Base-by-base conservation (phyloP, 371 early-diverging fungal species). In the Lichtheimia hyalospora region DNA sequence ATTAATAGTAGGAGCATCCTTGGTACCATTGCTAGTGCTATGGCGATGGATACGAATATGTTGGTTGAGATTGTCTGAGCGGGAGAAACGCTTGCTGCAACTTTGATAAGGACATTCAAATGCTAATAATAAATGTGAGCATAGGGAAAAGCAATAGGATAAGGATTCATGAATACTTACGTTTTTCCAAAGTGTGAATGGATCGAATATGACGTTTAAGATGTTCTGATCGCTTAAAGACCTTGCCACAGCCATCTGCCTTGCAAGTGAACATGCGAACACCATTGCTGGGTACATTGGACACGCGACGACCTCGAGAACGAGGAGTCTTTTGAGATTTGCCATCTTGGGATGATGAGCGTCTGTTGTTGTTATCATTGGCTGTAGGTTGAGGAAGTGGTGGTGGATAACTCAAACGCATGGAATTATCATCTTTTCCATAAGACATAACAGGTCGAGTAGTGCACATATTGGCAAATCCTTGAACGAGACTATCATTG, bases 31-130 rank as follows among this genome's bases (percentile, higher is more conserved):
- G 40, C 58, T 53, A 15, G 57, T 63, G 44, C 68, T 85, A 61
- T 84, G 83, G n/a, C 82, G 78, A 58, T 85, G 86, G 49, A 83
- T 85, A 23, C 83, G 82, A 54, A 86, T 81, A 57, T 90, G 92
- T 62, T 89, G 88, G 54, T 87, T 85, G 57, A 94, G 67, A 67
- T 93, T 93, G 66, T 94, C 94, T 39, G 88, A 86, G 51, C 96
- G 82, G 8, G 92, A 87, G 73, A 96, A 96, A 0, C 83, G 68
- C 64, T 92, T 92, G 28, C 78, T 79, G 69, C 97, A 96, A 49
- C 86, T 86, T 43, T 79, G 82, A 54, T 82, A 82, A 23, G 84
- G 84, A 58, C 88, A 88, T 62, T 74, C 77, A 64, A 83, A 88
- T 6, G 88, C 86, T 84, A 64, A 13, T 46, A 13, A 41, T 10